phyloP scores from a whole-genome alignment of 2,329 filamentous ascomycete species.

The Amesomyces nigricolor region DNA sequence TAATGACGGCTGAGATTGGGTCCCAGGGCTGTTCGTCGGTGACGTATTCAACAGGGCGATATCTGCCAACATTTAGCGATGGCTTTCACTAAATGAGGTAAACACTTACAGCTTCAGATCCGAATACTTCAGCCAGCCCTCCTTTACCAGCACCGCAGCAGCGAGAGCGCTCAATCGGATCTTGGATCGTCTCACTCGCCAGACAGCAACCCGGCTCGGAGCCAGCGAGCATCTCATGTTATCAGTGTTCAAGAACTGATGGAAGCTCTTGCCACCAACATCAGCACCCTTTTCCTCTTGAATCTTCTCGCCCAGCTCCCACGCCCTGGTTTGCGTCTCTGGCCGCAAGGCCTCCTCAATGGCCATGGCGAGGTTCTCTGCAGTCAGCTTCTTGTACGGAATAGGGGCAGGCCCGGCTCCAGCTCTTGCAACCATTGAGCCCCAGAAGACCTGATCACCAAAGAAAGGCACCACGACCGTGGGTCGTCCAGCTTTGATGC shows the following conservation, averaged over 20 bases:
- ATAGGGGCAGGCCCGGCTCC: slow-evolving; percentile 68
- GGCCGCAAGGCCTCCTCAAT: slow-evolving; percentile 56
- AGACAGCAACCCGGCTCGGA: slow-evolving; percentile 64
- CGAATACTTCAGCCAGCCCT: slow-evolving; percentile 59
- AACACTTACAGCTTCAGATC: slow-evolving; percentile 64
- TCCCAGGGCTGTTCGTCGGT: slow-evolving; percentile 75
- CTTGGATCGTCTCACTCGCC: slow-evolving; percentile 65
- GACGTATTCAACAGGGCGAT: slow-evolving; percentile 59
- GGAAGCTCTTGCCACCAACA: slow-evolving; percentile 61
- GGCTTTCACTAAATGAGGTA: neutral
- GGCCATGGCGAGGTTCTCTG: slow-evolving; percentile 59
- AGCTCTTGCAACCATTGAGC: slow-evolving; percentile 65
- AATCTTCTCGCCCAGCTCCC: slow-evolving; percentile 58
- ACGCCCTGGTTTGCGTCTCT: slow-evolving; percentile 51
- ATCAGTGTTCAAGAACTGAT: slow-evolving; percentile 62
- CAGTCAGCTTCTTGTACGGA: slow-evolving; percentile 61
- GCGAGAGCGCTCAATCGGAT: slow-evolving; percentile 67
- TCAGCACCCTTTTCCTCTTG: slow-evolving; percentile 54
- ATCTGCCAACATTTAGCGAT: slow-evolving; percentile 33
- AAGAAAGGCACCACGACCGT: slow-evolving; percentile 85
- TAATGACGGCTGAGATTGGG: slow-evolving; percentile 70
- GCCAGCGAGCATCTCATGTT: slow-evolving; percentile 64
- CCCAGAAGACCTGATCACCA: slow-evolving; percentile 81
- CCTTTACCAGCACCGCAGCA: slow-evolving; percentile 61
- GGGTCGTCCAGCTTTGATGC: slow-evolving; percentile 73